Evolutionary conservation across 2,329 filamentous ascomycete genomes (phyloP), one percentile per base, ranked within the genome.

Genomic region (Penicillium sp.): DNA sequence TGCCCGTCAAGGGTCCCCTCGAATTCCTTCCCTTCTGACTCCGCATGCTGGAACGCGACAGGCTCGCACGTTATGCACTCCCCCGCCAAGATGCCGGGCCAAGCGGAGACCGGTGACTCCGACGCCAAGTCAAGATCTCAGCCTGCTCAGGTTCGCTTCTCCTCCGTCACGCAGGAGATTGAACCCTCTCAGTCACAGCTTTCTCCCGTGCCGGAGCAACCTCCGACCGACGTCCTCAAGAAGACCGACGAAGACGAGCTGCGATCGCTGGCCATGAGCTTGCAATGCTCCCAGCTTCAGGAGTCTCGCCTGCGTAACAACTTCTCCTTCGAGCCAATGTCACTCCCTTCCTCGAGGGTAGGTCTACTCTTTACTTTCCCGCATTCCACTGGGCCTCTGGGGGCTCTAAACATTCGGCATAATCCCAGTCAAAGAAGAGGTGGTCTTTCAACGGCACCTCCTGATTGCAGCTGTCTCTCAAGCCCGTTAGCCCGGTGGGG

Each of bases 271-370:
- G 86, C 89, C 44, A 84, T 85, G 61, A 86, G 84, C 20, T 78
- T 96, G 21, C 88, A 91, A 59, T 84, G 85, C 56, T 82, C 86
- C 40, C 85, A 87, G 62, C 80, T 96, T 55, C 92, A 97, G 75
- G 88, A 92, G 63, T 83, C 85, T 51, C 85, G 92, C 58, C 84
- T 96, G 79, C 89, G 88, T 68, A 90, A 91, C 68, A 90, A 91
- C 68, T 96, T 91, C 74, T 86, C 88, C 36, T 97, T 92, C 67
- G 92, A 97, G 69, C 88, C 93, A 27, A 86, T 96, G 58, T 97
- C 94, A 29, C 80, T 97, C 46, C 93, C 94, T 53, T 65, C 71
- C 13, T 75, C 67, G 36, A 72, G 73, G 58, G 73, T 77, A 73
- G 46, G 73, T 72, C 34, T 32, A 43, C 21, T 51, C 20, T 49